A percentile compares a stretch with the other conserved stretches of the same genome.
Evolutionary conservation across 108 stramenopile genomes (phyloP).

Genomic region (Cyclotella atomus): DNA sequence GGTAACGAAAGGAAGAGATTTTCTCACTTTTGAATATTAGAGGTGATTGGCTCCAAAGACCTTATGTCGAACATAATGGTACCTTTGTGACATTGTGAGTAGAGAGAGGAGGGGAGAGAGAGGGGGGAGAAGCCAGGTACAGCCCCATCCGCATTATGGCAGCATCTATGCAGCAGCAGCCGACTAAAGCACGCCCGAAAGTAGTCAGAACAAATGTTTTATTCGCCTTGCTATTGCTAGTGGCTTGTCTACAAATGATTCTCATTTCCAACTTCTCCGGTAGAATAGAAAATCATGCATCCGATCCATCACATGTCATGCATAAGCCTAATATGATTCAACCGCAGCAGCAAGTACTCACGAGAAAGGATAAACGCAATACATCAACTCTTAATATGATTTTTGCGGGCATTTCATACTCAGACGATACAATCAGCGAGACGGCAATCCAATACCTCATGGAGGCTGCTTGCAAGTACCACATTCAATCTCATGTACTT

Average conservation of each 20-base stretch:
- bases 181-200: not conserved
- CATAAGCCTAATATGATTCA: not conserved
- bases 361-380: not conserved
- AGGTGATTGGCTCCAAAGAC: too few species aligned
- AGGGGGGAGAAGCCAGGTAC: too few species aligned
- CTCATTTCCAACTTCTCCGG: not conserved
- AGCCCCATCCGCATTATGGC: too few species aligned
- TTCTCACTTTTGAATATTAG: not conserved
- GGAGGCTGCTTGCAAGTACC: conserved; percentile 20
- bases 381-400: not conserved
- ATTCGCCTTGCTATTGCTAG: not conserved
- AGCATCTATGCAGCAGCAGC: too few species aligned
- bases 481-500: conserved; percentile 17
- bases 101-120: too few species aligned
- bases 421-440: conserved; percentile 23
- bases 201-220: not conserved
- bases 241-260: not conserved
- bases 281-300: not conserved
- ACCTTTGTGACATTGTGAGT: too few species aligned
- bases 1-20: not conserved
- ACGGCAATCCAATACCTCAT: conserved; percentile 18
- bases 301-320: not conserved
- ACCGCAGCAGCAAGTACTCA: not conserved
- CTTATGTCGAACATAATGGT: too few species aligned
- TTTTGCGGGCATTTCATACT: conserved; percentile 18